Evolutionary conservation across 2,329 filamentous ascomycete genomes (phyloP).

Genomic region (Knufia petricola): DNA sequence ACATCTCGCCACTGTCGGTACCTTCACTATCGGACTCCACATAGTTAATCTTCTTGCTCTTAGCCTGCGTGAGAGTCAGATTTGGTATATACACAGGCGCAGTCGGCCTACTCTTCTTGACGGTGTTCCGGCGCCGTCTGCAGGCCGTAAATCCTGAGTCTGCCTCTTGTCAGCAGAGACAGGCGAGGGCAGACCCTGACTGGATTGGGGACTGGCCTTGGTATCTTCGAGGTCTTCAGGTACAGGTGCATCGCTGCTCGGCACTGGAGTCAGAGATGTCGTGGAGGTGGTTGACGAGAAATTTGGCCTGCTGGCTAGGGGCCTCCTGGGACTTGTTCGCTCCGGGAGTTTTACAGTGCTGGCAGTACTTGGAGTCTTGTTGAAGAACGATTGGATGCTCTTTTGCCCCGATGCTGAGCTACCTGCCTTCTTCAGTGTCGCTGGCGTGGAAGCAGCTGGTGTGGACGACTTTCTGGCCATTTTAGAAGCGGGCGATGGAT

Average conservation of each 20-base stretch:
- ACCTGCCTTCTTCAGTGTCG: slow-evolving; percentile 6
- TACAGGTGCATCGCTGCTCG: slow-evolving; percentile 67
- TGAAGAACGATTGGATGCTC: slow-evolving; percentile 8
- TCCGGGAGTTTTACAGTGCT: slow-evolving; percentile 4
- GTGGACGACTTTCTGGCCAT: slow-evolving; percentile 7
- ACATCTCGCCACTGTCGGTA: slow-evolving; percentile 58
- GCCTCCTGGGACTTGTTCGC: slow-evolving; percentile 2
- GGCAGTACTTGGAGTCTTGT: slow-evolving; percentile 5
- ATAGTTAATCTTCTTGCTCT: slow-evolving; percentile 62
- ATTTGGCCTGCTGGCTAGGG: slow-evolving; percentile 24
- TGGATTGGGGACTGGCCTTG: slow-evolving; percentile 38
- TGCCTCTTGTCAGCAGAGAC: slow-evolving; percentile 34
- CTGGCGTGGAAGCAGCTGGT: slow-evolving; percentile 4
- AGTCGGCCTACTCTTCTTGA: slow-evolving; percentile 58
- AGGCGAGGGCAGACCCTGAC: slow-evolving; percentile 41
- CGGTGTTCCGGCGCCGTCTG: slow-evolving; percentile 55
- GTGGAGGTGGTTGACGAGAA: slow-evolving; percentile 32
- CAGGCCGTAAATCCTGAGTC: slow-evolving; percentile 22
- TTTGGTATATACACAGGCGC: background rate
- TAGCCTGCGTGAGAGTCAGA: slow-evolving; percentile 35
- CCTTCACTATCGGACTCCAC: slow-evolving; percentile 73
- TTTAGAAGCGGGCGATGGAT: no score
- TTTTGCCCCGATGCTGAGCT: slow-evolving; percentile 5
- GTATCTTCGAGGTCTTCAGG: slow-evolving; percentile 53
- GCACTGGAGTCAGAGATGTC: slow-evolving; percentile 56